A percentile compares a stretch with the other conserved stretches of the same genome.
Conservation (phyloP, 1,139 yeast genomes). For the Pichia kudriavzevii region DNA sequence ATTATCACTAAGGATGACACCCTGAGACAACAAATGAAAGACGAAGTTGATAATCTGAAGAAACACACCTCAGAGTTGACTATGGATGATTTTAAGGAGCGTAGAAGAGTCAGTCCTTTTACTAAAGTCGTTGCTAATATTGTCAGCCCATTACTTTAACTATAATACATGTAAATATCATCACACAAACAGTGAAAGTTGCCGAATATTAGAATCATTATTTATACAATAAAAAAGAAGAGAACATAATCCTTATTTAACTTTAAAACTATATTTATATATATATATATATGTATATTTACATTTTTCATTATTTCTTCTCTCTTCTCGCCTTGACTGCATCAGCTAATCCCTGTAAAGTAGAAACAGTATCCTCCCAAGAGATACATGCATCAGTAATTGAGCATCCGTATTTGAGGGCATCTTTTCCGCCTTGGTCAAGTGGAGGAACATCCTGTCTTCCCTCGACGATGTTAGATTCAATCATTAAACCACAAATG, state of each 20-base stretch:
- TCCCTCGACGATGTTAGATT: conserved; percentile 84
- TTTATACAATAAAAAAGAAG: neutral
- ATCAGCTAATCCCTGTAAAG: conserved; percentile 61
- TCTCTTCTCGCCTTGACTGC: conserved; percentile 75
- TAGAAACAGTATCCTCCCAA: conserved; percentile 76
- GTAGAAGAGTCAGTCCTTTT: conserved; percentile 50
- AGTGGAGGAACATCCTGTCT: conserved; percentile 81
- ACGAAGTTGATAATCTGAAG: conserved; percentile 59
- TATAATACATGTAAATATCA: conserved; percentile 1
- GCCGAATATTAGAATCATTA: too few species aligned
- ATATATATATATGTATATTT: neutral
- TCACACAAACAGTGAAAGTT: too few species aligned
- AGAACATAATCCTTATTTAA: too few species aligned
- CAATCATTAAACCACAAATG: conserved; percentile 95
- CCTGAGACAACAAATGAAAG: conserved; percentile 49
- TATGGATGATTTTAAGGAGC: conserved; percentile 45
- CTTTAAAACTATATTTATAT: neutral
- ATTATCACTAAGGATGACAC: conserved; percentile 61
- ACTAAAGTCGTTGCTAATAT: conserved; percentile 60
- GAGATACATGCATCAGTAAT: conserved; percentile 96
- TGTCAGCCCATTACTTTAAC: conserved; percentile 56
- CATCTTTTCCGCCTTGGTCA: conserved; percentile 57
- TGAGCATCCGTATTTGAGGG: conserved; percentile 81
- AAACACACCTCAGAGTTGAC: conserved; percentile 43
- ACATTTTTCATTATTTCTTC: conserved; percentile 2